Percentiles rank a stretch among this genome's conserved stretches.
These are phyloP conservation scores for Piedraia hortae DNA, from an alignment of 2,329 filamentous ascomycete species.

Conservation along the genomic window DNA sequence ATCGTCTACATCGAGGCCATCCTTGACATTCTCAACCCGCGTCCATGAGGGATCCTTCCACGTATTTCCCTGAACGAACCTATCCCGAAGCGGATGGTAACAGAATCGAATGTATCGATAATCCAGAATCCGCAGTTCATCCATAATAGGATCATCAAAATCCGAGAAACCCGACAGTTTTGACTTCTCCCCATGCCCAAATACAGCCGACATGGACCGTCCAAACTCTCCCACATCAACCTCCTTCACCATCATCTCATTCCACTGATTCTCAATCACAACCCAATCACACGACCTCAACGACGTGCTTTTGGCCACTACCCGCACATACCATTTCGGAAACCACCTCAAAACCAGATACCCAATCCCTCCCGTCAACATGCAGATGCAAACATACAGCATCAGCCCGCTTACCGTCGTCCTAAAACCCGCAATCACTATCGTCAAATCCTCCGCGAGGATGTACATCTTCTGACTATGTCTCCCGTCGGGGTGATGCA, in stretches of 20 bases:
- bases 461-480: slow-evolving; percentile 81
- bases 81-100: slow-evolving; percentile 70
- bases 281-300: slow-evolving; percentile 66
- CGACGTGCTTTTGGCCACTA: slow-evolving; percentile 41
- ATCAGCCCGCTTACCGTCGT: slow-evolving; percentile 44
- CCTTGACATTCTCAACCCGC: slow-evolving; percentile 41
- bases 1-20: slow-evolving; percentile 68
- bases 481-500: slow-evolving; percentile 30
- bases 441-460: slow-evolving; percentile 73
- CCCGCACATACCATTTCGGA: slow-evolving; percentile 54
- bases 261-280: slow-evolving; percentile 93
- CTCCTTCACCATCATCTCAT: slow-evolving; percentile 55
- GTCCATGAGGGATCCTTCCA: slow-evolving; percentile 92
- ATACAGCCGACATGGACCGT: slow-evolving; percentile 36
- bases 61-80: slow-evolving; percentile 58
- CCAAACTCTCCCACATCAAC: slow-evolving; percentile 33
- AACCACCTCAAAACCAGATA: slow-evolving; percentile 78
- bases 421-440: slow-evolving; percentile 73
- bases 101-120: slow-evolving; percentile 89
- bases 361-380: slow-evolving; percentile 44
- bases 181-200: slow-evolving; percentile 35
- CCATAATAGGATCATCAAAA: slow-evolving; percentile 47
- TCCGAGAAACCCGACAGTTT: slow-evolving; percentile 42
- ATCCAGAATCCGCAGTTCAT: slow-evolving; percentile 48
- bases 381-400: slow-evolving; percentile 42